Base-by-base conservation (phyloP, 169 alveolate genomes). In the Sarcocystis neurona region DNA sequence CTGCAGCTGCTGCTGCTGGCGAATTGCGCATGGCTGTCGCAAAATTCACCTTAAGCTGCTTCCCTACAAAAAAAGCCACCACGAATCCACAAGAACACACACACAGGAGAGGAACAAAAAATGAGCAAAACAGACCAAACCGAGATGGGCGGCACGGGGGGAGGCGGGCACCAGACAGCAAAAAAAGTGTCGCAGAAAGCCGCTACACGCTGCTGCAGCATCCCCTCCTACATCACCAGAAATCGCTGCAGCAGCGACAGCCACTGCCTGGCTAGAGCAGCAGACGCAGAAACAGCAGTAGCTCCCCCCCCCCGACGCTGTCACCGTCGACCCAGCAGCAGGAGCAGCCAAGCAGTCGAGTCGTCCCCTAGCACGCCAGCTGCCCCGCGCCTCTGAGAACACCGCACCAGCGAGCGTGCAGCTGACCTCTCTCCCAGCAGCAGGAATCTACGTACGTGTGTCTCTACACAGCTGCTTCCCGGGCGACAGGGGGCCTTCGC, bases 11-110 rank as follows among this genome's bases (percentile, higher is more conserved):
- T 4, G 46, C 84, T 2, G 30, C 84, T 1, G 82, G 34, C 41
- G 53, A 15, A 32, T 63, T 70, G 27, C 84, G 48, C 58, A 89
- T 84, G 27, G 94, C 93, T 20, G 94, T 90, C 43, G 94, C 94
- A 23, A 72, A 91, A 87, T 92, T 92, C 27, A 92, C 94, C 60
- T 92, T 92, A 70, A 92, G 92, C 66, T 89, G 93, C 70, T 92
- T 92, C 30, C 85, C 90, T 82, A 77, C 34, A 23, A 20, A 27
- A 6, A 5, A 75, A 37, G 2, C 18, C 15, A 20, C 63, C 20
- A 20, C 63, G n/a, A n/a, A n/a, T n/a, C n/a, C n/a, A n/a, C n/a
- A n/a, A n/a, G n/a, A n/a, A n/a, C n/a, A n/a, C n/a, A n/a, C n/a
- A n/a, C n/a, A n/a, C n/a, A n/a, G n/a, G n/a, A n/a, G n/a, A n/a